Base-by-base conservation (phyloP, 2,329 filamentous ascomycete species). In the Gaeumannomyces tritici region DNA sequence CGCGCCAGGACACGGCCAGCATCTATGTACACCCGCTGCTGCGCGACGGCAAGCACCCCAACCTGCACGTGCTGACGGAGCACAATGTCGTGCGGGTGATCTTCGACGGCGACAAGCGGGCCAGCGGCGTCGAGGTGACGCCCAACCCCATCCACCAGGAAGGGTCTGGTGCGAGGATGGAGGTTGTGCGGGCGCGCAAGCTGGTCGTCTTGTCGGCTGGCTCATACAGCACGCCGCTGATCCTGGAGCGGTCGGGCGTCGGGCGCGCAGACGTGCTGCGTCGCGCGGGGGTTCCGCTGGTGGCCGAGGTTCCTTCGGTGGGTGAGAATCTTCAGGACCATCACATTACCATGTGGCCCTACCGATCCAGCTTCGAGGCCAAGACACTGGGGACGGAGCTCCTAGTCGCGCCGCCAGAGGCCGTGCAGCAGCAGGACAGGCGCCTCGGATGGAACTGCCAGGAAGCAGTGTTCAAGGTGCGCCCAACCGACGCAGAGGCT, bases 191-290 rank as follows among this genome's bases (percentile, higher is more conserved):
- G 24, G 76, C 29, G 15, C 57, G 27, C 28, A 73, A 57, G 84
- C 85, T 3, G 75, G 76, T 8, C 85, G 82, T 70, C 72, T 85
- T 26, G 83, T 88, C 4, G 68, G 75, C 76, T 5, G 84, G 84
- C 13, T 77, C 82, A 0, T 74, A 79, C 7, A 80, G 80, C 2
- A 82, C 83, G 0, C 83, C 84, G 0, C 71, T 73, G 0, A 76
- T 89, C 1, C 78, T 89, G 0, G 84, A 89, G 69, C 75, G 86
- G 26, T 89, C 86, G 0, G 86, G 86, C 9, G 68, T 89, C 1
- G 85, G 84, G n/a, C 75, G 77, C 57, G 72, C 76, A 0, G 73
- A 79, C 1, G 71, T 86, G 13, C 70, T 78, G 18, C 64, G 70
- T 33, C 65, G 66, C 18, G 74, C 72, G 1, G 80, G 79, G 1